A percentile compares a stretch with the other conserved stretches of the same genome.
Conservation (phyloP, 129 eudicot genomes). For the Chrysanthemum lavandulifolium region DNA sequence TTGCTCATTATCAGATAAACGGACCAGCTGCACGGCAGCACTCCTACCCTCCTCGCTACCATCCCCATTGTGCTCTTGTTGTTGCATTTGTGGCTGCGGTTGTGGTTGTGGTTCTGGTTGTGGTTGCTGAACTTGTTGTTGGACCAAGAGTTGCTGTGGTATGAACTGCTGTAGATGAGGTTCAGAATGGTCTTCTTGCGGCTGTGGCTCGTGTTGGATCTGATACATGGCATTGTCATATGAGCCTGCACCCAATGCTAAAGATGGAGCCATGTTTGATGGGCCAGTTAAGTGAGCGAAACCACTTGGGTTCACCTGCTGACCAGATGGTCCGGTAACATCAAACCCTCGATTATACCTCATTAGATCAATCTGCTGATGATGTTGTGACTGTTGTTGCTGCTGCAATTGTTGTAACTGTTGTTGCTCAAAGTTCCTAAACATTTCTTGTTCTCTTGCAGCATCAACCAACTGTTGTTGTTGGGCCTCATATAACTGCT, state of each 20-base stretch:
- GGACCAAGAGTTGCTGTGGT: constrained; percentile 9
- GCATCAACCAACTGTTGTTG: constrained; percentile 20
- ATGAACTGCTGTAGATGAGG: background rate
- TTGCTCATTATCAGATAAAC: constrained; percentile 2
- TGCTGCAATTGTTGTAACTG: background rate
- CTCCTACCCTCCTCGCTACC: constrained; percentile 30
- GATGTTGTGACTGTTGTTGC: constrained; percentile 31
- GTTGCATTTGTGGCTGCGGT: background rate
- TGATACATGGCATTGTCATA: constrained; percentile 31
- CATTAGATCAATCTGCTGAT: constrained; percentile 30
- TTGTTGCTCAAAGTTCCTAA: constrained; percentile 21
- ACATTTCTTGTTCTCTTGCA: constrained; percentile 39
- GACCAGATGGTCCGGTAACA: constrained; percentile 27
- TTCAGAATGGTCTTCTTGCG: background rate
- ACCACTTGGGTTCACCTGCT: constrained; percentile 36
- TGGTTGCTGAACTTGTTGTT: constrained; percentile 17
- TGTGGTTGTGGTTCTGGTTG: background rate
- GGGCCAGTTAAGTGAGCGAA: constrained; percentile 29
- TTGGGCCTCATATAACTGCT: constrained; percentile 21
- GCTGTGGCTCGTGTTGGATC: constrained; percentile 21
- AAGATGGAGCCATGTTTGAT: constrained; percentile 26
- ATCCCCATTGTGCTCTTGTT: background rate
- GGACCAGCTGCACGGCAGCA: constrained; percentile 13
- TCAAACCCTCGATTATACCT: constrained; percentile 40
- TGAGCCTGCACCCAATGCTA: constrained; percentile 33